phyloP scores from a whole-genome alignment of 2,329 filamentous ascomycete genomes.

The Colletotrichum tofieldiae region DNA sequence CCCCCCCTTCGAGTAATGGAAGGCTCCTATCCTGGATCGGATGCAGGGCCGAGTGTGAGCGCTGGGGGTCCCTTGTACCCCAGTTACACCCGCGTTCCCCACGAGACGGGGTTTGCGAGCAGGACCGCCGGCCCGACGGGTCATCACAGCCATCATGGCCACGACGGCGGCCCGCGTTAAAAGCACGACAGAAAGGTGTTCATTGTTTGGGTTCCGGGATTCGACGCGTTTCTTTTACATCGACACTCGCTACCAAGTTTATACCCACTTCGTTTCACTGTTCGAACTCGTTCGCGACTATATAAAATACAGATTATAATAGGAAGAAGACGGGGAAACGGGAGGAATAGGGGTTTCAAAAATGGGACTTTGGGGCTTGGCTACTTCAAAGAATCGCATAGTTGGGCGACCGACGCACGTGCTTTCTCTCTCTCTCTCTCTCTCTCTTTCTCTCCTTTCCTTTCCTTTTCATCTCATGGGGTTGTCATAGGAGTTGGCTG shows the following conservation, averaged over 20 bases:
- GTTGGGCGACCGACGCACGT: slow-evolving; percentile 42
- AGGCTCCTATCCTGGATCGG: slow-evolving; percentile 44
- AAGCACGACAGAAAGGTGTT: slow-evolving; percentile 28
- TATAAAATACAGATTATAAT: slow-evolving; percentile 38
- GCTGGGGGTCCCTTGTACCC: slow-evolving; percentile 38
- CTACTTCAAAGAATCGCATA: slow-evolving; percentile 40
- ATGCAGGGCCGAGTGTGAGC: slow-evolving; percentile 20
- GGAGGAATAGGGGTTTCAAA: neutral
- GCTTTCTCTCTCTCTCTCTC: slow-evolving; percentile 1
- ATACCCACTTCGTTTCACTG: slow-evolving; percentile 38
- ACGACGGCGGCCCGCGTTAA: slow-evolving; percentile 35
- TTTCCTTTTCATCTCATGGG: neutral
- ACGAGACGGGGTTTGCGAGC: slow-evolving; percentile 44
- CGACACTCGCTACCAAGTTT: slow-evolving; percentile 27
- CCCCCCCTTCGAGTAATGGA: slow-evolving; percentile 66
- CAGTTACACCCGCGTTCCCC: slow-evolving; percentile 41
- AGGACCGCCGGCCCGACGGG: slow-evolving; percentile 26
- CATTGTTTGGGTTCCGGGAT: neutral
- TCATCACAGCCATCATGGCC: slow-evolving; percentile 28
- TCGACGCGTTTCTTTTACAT: slow-evolving; percentile 2
- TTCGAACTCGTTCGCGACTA: slow-evolving; percentile 27
- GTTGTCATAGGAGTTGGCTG: slow-evolving; percentile 2
- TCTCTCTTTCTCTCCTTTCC: neutral
- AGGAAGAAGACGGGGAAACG: slow-evolving; percentile 8
- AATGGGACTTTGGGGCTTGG: slow-evolving; percentile 24